phyloP scores from a whole-genome alignment of 441 rosid genomes.

The Populus hybrid region DNA sequence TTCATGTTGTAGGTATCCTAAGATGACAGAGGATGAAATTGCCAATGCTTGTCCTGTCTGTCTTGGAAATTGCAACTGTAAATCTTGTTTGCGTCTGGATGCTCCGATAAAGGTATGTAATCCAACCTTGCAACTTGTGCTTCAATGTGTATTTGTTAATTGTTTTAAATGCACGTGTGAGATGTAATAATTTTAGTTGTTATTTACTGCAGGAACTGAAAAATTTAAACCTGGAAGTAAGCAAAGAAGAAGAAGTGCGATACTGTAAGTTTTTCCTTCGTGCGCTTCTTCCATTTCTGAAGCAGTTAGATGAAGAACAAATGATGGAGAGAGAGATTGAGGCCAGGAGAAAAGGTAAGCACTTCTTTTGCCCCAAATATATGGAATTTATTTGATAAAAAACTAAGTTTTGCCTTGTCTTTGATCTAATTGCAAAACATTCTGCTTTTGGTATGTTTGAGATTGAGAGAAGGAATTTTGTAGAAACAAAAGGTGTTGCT shows the following conservation, averaged over 20 bases:
- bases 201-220: constrained; percentile 16
- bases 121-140: constrained; percentile 2
- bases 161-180: neutral
- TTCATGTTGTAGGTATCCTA: constrained; percentile 24
- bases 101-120: constrained; percentile 27
- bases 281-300: constrained; percentile 42
- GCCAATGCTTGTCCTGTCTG: constrained; percentile 61
- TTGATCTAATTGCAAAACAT: neutral
- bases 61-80: constrained; percentile 57
- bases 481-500: neutral
- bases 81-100: constrained; percentile 56
- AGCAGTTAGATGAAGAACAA: constrained; percentile 40
- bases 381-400: neutral
- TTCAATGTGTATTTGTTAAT: neutral
- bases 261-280: constrained; percentile 34
- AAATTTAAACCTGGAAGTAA: constrained; percentile 4
- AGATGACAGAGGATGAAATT: too few relatives aligned
- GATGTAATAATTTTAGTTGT: neutral
- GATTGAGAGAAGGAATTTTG: neutral
- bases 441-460: neutral
- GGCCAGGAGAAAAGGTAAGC: constrained; percentile 41
- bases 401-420: neutral
- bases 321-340: constrained; percentile 42
- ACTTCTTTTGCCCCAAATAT: neutral
- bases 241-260: constrained; percentile 11